Evolutionary conservation across 2,329 filamentous ascomycete species (phyloP).

Genomic region (Verticillium isaacii): DNA sequence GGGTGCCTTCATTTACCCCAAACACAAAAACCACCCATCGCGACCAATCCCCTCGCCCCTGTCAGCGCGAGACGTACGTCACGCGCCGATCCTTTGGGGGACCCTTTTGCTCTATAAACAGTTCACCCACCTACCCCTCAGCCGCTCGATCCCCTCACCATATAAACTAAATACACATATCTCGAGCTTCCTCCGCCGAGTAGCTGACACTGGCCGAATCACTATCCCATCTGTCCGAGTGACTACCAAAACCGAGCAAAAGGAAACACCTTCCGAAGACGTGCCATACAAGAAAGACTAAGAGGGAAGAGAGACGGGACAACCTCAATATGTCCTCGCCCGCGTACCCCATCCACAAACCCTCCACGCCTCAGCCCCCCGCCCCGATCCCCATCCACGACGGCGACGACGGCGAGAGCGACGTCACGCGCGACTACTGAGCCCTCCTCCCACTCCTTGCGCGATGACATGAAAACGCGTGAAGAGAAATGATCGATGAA

Average conservation of each 20-base stretch:
- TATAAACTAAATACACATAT: not conserved
- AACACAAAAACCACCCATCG: not conserved
- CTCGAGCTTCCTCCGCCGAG: no score
- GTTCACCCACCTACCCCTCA: not conserved
- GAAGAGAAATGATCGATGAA: no score
- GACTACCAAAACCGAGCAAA: not conserved
- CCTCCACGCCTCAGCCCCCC: slow-evolving; percentile 14
- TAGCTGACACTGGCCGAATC: no score
- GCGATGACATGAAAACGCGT: not conserved
- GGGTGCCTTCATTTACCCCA: no score
- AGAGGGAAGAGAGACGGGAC: no score
- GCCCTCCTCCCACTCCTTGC: not conserved
- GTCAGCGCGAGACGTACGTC: not conserved
- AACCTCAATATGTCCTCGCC: not conserved
- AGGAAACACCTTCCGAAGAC: not conserved
- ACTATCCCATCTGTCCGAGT: not conserved
- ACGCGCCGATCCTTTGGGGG: not conserved
- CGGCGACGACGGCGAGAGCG: slow-evolving; percentile 10
- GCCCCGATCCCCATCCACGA: slow-evolving; percentile 12
- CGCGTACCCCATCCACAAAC: slow-evolving; percentile 8
- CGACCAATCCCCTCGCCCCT: not conserved
- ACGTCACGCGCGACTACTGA: slow-evolving; percentile 12
- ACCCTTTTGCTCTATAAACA: not conserved
- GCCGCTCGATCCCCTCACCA: not conserved
- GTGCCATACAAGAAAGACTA: not conserved